Evolutionary conservation across 176 grass and related monocot species (phyloP).

Genomic region (Chloris gayana): DNA sequence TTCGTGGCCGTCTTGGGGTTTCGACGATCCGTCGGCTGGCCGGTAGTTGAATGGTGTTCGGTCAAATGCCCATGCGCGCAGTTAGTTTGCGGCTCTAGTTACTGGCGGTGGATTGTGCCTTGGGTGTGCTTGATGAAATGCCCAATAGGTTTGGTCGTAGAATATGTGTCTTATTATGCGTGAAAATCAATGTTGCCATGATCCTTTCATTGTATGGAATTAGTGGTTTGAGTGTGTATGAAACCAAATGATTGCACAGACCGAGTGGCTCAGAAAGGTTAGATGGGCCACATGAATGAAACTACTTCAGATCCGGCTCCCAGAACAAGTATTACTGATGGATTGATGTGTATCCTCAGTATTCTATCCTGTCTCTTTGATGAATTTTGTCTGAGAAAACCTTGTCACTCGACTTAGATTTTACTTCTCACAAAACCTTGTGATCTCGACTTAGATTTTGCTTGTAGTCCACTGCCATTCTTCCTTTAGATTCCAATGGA

Average conservation of each 20-base stretch:
- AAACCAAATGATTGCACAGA: background rate
- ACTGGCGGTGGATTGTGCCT: background rate
- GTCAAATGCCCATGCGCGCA: slow-evolving; percentile 26
- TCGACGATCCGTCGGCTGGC: background rate
- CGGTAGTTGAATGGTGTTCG: background rate
- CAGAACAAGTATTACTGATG: background rate
- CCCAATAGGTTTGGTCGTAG: slow-evolving; percentile 1
- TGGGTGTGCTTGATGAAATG: slow-evolving; percentile 57
- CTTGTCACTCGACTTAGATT: background rate
- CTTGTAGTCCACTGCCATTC: background rate
- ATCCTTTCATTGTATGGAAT: background rate
- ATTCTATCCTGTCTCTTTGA: too few relatives aligned
- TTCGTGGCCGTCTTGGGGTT: background rate
- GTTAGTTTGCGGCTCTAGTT: background rate
- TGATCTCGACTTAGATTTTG: background rate
- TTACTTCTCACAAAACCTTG: background rate
- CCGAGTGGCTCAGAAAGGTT: background rate
- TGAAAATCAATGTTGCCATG: too few relatives aligned
- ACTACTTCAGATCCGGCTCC: background rate
- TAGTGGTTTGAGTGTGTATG: background rate
- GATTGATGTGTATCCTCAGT: background rate
- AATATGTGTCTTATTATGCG: too few relatives aligned
- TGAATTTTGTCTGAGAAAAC: too few relatives aligned
- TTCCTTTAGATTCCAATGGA: background rate
- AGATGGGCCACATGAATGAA: background rate